Evolutionary conservation across 2,329 filamentous ascomycete species (phyloP).

Genomic region (Monosporascus cannonballus): DNA sequence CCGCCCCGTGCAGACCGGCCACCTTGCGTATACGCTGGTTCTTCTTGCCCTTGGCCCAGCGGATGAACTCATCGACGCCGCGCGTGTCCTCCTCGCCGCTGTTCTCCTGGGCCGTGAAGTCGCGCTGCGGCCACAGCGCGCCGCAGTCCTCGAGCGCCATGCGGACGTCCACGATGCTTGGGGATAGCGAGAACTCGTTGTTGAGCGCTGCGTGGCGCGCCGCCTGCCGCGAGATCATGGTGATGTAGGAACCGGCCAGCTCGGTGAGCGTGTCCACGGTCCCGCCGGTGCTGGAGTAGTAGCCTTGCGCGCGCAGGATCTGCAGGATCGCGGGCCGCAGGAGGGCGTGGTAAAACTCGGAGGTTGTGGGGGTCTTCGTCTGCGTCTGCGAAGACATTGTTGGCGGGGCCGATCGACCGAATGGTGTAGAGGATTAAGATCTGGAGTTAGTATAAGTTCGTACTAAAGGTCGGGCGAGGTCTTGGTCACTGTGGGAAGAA

Average conservation of each 20-base stretch:
- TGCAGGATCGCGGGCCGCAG: conserved; percentile 84
- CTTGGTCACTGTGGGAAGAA: background rate
- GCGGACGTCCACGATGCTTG: conserved; percentile 71
- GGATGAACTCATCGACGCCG: conserved; percentile 71
- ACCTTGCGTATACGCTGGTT: conserved; percentile 79
- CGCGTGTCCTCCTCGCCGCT: conserved; percentile 67
- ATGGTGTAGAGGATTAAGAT: background rate
- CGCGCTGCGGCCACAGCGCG: conserved; percentile 62
- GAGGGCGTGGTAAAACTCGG: conserved; percentile 55
- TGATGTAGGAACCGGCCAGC: conserved; percentile 74
- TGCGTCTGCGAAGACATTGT: conserved; percentile 18
- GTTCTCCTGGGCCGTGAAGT: conserved; percentile 63
- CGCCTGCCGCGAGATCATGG: conserved; percentile 66
- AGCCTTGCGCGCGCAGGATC: conserved; percentile 86
- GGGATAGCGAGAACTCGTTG: conserved; percentile 54
- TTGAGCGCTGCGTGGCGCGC: conserved; percentile 66
- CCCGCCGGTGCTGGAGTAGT: conserved; percentile 72
- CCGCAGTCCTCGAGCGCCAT: conserved; percentile 80
- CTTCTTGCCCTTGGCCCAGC: conserved; percentile 68
- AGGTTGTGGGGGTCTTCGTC: conserved; percentile 12
- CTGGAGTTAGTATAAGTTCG: background rate
- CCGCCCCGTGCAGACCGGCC: conserved; percentile 56
- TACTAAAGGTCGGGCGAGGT: background rate
- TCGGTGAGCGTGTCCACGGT: conserved; percentile 87
- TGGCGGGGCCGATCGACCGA: background rate